phyloP scores from a whole-genome alignment of 306 rosid species.

The Inga laurina region DNA sequence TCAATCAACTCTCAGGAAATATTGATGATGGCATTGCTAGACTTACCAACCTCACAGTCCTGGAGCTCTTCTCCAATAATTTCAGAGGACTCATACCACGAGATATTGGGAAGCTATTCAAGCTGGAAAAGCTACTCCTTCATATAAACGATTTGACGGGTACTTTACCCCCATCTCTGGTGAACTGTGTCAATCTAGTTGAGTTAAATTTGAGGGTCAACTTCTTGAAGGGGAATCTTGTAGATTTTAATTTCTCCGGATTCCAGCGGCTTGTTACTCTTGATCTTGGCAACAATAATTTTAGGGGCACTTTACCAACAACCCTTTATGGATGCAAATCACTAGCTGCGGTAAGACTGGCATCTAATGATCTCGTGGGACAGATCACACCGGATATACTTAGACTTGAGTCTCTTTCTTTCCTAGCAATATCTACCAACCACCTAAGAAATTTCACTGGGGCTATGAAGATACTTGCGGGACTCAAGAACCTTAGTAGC shows the following conservation, averaged over 20 bases:
- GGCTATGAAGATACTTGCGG: constrained; percentile 61
- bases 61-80: constrained; percentile 74
- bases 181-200: constrained; percentile 66
- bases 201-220: constrained; percentile 80
- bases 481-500: constrained; percentile 70
- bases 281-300: constrained; percentile 80
- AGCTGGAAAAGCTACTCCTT: constrained; percentile 60
- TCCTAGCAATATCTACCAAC: constrained; percentile 75
- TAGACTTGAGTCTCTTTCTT: constrained; percentile 62
- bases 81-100: constrained; percentile 58
- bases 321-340: constrained; percentile 80
- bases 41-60: constrained; percentile 59
- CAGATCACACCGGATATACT: constrained; percentile 63
- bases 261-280: constrained; percentile 56
- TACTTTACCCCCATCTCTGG: constrained; percentile 58
- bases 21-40: constrained; percentile 47
- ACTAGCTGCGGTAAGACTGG: constrained; percentile 73
- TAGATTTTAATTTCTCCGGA: constrained; percentile 65
- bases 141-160: constrained; percentile 77
- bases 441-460: constrained; percentile 57
- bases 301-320: constrained; percentile 67
- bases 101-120: constrained; percentile 66
- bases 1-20: constrained; percentile 58
- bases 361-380: constrained; percentile 65
- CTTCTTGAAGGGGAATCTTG: constrained; percentile 60